Conservation (phyloP, 192 early-diverging fungal species). For the Allomyces macrogynus region DNA sequence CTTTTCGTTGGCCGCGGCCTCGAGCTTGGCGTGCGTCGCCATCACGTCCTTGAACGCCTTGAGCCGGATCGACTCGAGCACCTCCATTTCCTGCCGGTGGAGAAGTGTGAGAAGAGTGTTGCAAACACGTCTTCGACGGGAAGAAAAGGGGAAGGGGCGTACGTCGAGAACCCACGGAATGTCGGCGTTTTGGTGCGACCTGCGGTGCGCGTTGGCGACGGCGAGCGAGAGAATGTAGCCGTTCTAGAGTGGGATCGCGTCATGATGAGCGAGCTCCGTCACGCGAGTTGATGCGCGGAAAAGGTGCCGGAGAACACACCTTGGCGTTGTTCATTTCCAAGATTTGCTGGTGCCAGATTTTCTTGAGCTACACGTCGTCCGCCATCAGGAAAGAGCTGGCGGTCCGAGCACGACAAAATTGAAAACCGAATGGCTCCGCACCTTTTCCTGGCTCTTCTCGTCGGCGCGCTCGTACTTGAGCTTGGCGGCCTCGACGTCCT, state of each 20-base stretch:
- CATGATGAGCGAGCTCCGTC: not conserved
- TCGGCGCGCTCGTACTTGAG: not conserved
- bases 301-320: not conserved
- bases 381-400: not conserved
- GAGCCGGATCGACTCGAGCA: not conserved
- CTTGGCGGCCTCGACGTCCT: not conserved
- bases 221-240: not conserved
- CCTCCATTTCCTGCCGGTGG: not conserved
- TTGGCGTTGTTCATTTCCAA: not conserved
- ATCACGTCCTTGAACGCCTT: not conserved
- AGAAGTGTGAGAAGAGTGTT: not conserved
- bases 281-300: not conserved
- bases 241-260: not conserved
- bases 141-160: not conserved
- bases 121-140: not conserved
- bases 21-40: not conserved
- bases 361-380: not conserved
- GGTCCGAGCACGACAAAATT: not conserved
- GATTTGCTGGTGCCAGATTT: not conserved
- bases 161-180: not conserved
- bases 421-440: not conserved
- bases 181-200: not conserved
- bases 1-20: not conserved
- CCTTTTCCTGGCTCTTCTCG: not conserved
- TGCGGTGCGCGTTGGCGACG: not conserved